Base-by-base conservation (phyloP, 371 early-diverging fungal genomes). In the Catenaria anguillulae region DNA sequence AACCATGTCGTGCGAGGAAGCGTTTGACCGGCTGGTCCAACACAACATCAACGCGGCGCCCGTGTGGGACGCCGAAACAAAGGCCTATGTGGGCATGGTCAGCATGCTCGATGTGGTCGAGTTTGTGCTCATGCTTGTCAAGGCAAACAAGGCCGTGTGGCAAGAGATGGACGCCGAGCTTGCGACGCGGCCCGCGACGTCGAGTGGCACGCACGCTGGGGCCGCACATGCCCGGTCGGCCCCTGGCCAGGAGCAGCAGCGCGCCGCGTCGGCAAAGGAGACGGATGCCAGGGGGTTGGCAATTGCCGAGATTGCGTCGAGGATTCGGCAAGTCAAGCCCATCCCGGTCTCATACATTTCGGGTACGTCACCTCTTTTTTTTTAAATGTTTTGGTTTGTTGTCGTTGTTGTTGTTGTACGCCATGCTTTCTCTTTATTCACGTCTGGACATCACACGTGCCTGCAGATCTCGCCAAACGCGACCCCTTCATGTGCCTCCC, bases 31-130 rank as follows among this genome's bases (percentile, higher is more conserved):
- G 24, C 43, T 58, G 29, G 40, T 58, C 17, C n/a, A 58, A 8
- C 6, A 58, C 31, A 58, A 58, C 26, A 58, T 58, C 58, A 58
- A 58, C 31, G 58, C 58, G 2, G 58, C 58, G 58, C 58, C 58
- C 36, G 31, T 58, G 13, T 58, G 8, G 6, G 58, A 58, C 31
- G 36, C n/a, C 29, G 58, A 23, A 8, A 15, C 35, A 8, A 8
- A 42, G 10, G 42, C 6, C 3, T 58, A 40, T 36, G 24, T 58
- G 17, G 58, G 58, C 43, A 58, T 58, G 58, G 58, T 58, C 13
- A 13, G 26, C 17, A 58, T 58, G 58, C 40, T 26, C 24, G 58
- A 58, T 31, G 8, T 58, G 58, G 58, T 58, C 36, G 58, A 58
- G 31, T 58, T n/a, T 8, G 58, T 58, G 29, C 8, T 50, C 15